Evolutionary conservation across 2,329 filamentous ascomycete genomes (phyloP).

Genomic region (Cladosporium sp.): DNA sequence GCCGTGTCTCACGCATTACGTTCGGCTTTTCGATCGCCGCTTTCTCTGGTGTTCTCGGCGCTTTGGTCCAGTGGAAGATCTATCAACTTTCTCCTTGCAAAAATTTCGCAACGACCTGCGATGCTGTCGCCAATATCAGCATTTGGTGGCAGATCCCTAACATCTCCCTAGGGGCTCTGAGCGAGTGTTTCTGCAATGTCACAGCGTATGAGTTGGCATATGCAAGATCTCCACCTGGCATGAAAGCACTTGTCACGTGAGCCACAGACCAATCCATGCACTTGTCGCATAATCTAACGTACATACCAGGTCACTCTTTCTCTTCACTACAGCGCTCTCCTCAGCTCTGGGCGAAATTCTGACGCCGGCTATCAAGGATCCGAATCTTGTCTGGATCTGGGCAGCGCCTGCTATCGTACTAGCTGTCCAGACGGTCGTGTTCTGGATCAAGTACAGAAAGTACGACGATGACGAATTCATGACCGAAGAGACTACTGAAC

Average conservation of each 20-base stretch:
- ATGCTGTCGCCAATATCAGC: conserved; percentile 23
- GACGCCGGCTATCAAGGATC: conserved; percentile 48
- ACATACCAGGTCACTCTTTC: conserved; percentile 36
- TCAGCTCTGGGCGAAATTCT: conserved; percentile 45
- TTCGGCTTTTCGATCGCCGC: conserved; percentile 53
- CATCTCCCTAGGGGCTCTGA: conserved; percentile 1
- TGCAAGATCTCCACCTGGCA: conserved; percentile 43
- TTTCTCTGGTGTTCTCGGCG: conserved; percentile 53
- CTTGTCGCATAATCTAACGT: background rate
- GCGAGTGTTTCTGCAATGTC: background rate
- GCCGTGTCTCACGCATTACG: conserved; percentile 51
- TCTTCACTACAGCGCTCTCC: conserved; percentile 44
- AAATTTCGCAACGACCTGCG: conserved; percentile 26
- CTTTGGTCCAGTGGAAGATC: conserved; percentile 55
- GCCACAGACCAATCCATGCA: background rate
- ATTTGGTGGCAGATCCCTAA: conserved; percentile 32
- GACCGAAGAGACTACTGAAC: conserved; percentile 18
- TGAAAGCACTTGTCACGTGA: conserved; percentile 45
- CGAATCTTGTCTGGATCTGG: conserved; percentile 46
- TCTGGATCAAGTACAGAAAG: conserved; percentile 48
- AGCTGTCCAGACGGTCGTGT: conserved; percentile 49
- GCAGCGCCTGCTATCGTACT: conserved; percentile 43
- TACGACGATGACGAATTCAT: conserved; percentile 38
- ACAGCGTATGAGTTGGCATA: conserved; percentile 46
- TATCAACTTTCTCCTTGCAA: conserved; percentile 55